Evolutionary conservation across 2,329 filamentous ascomycete species (phyloP), one percentile per base, ranked within the genome.

Genomic region (Aspergillus arachidicola): DNA sequence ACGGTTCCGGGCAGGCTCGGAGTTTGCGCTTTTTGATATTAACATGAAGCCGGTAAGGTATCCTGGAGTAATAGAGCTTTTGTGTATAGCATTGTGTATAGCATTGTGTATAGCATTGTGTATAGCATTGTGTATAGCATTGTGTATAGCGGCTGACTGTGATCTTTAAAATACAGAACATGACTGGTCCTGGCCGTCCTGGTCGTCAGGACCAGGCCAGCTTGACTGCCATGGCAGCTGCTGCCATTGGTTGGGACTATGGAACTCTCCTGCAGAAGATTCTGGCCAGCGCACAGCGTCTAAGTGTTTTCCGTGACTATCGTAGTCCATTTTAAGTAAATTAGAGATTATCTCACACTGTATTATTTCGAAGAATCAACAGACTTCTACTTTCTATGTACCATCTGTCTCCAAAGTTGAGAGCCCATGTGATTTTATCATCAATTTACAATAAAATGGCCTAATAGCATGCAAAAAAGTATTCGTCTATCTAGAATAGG

Each of bases 21-120:
- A 71, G 1, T 85, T 85, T 72, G 80, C 79, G 0, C 69, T 84
- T 21, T 85, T 85, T 65, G 82, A 85, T 69, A 75, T 85, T 14
- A 84, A 84, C 60, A 83, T 85, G 79, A 84, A 85, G 68, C 82
- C 82, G 19, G 80, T 81, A 70, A 73, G 78, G 48, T 46, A 58
- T 30, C 14, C 38, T 32, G 46, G 12, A 28, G 16, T 34, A 12
- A 45, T 21, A 48, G 23, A 19, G 3, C 2, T 53, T 62, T 19
- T 43, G 10, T 0, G 4, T 36, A 26, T 32, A 4, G 32, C 19
- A 30, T 7, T 5, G 23, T 4, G 11, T 0, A 14, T 19, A 1
- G 9, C 19, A 30, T 7, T 5, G 23, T 4, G 11, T 0, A 14
- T 19, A 1, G 9, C 19, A 30, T 7, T 5, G 23, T 4, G 11